Evolutionary conservation across 768 basidiomycete species (phyloP).

Genomic region (Suillus placidus): DNA sequence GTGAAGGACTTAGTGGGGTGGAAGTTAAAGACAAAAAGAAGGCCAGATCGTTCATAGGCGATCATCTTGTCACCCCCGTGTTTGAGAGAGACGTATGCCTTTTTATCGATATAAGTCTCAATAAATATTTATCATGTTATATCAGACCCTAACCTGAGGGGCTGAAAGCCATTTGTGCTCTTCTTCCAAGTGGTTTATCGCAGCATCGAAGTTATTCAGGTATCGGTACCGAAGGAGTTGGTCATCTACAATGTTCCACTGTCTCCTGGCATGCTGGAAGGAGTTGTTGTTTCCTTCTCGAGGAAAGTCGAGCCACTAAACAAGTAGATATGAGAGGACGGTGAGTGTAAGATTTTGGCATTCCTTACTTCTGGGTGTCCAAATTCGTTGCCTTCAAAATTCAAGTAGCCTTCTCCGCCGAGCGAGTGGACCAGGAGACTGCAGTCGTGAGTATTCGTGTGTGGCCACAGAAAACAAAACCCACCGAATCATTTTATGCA

Average conservation of each 20-base stretch:
- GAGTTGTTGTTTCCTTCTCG: slow-evolving; percentile 94
- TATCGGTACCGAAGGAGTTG: slow-evolving; percentile 85
- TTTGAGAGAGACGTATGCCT: slow-evolving; percentile 95
- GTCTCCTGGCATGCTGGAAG: slow-evolving; percentile 95
- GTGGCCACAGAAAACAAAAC: slow-evolving; percentile 3
- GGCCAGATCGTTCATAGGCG: slow-evolving; percentile 90
- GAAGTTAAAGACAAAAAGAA: slow-evolving; percentile 98
- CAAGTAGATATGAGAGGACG: not conserved
- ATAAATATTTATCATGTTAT: not conserved
- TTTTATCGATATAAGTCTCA: slow-evolving; percentile 11
- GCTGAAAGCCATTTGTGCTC: slow-evolving; percentile 83
- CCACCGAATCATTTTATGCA: slow-evolving; percentile 98
- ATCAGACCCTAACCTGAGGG: slow-evolving; percentile 59
- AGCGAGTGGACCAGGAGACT: slow-evolving; percentile 90
- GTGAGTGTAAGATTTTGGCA: not conserved
- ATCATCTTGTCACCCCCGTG: slow-evolving; percentile 92
- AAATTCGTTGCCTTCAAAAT: slow-evolving; percentile 98
- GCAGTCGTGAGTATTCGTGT: slow-evolving; percentile 7
- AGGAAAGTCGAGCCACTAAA: slow-evolving; percentile 98
- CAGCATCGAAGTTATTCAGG: slow-evolving; percentile 90
- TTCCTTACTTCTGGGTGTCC: slow-evolving; percentile 88
- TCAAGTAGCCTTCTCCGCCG: slow-evolving; percentile 96
- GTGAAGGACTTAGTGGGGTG: slow-evolving; percentile 88
- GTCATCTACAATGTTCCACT: slow-evolving; percentile 96
- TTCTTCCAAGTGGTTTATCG: slow-evolving; percentile 87